phyloP scores from a whole-genome alignment of 306 rosid genomes.

The Benincasa hispida region DNA sequence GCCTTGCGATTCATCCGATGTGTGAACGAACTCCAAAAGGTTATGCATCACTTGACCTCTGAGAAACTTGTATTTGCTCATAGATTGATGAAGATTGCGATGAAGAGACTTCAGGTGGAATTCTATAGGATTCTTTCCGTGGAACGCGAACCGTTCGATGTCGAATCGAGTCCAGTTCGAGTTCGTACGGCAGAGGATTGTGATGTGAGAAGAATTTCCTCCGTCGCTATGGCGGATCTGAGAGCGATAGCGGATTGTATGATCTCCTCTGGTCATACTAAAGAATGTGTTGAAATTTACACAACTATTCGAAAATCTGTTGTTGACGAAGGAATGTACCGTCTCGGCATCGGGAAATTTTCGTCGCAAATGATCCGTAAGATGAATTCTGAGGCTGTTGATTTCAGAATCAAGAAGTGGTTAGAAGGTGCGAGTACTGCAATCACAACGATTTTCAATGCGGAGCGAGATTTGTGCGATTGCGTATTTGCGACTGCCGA shows the following conservation, averaged over 20 bases:
- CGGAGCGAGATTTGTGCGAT: slow-evolving; percentile 62
- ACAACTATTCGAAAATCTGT: slow-evolving; percentile 48
- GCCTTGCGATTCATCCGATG: slow-evolving; percentile 37
- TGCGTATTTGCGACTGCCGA: slow-evolving; percentile 34
- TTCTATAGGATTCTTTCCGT: slow-evolving; percentile 38
- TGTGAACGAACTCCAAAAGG: slow-evolving; percentile 49
- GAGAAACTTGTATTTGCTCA: slow-evolving; percentile 23
- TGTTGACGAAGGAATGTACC: slow-evolving; percentile 49
- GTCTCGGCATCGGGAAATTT: slow-evolving; percentile 35
- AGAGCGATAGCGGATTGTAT: slow-evolving; percentile 58
- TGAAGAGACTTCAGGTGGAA: slow-evolving; percentile 63
- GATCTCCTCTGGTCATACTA: slow-evolving; percentile 61
- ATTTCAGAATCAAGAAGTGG: slow-evolving; percentile 44
- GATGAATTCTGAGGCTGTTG: slow-evolving; percentile 39
- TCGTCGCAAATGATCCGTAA: slow-evolving; percentile 32
- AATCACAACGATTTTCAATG: slow-evolving; percentile 33
- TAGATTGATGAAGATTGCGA: slow-evolving; percentile 50
- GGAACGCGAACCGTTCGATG: slow-evolving; percentile 42
- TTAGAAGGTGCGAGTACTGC: slow-evolving; percentile 32
- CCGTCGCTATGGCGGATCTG: slow-evolving; percentile 36
- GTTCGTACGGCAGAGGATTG: slow-evolving; percentile 13
- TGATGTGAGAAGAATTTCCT: slow-evolving; percentile 32
- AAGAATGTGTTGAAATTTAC: slow-evolving; percentile 52
- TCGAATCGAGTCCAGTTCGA: slow-evolving; percentile 37
- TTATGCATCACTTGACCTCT: slow-evolving; percentile 49